Evolutionary conservation across 2,329 filamentous ascomycete genomes (phyloP), one percentile per base, ranked within the genome.

Genomic region (Penicillium sp.): DNA sequence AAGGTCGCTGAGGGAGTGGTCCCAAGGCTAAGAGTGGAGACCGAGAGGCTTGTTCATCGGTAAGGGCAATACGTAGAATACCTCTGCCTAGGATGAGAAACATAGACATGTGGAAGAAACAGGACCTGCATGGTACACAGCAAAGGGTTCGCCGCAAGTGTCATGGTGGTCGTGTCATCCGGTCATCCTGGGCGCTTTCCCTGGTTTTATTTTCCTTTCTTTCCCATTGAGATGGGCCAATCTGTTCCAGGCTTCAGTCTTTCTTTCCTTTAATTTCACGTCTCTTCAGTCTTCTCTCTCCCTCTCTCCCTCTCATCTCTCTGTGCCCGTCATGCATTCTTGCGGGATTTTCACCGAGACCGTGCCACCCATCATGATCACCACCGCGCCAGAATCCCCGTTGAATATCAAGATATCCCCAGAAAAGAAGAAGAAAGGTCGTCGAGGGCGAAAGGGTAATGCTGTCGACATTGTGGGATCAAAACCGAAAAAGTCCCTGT

Each of bases 401-500:
- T 16, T 42, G 6, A 34, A 31, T 13, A 43, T 28, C 24, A 23
- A 18, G 8, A 21, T 46, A 15, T 39, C 33, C 7, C 10, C 42
- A 2, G 45, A 54, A 13, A 61, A 54, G 45, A 58, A 62, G 44
- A 61, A 52, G 41, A 54, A 54, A 10, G 15, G 44, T 4, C 49
- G 57, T 10, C 50, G 51, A 2, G 52, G 31, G 24, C 45, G 49
- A 16, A 61, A 60, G 26, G 21, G 29, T 4, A 56, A 53, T 13
- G 6, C 28, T 4, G 26, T 36, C 9, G 46, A 49, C 5, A 21
- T 42, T 2, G n/a, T 41, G 15, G 33, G 18, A 1, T 2, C 41
- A 16, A 59, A 53, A 5, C 28, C 49, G 0, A 62, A 57, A 28
- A 63, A 65, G 34, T n/a, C 44, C 2, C 23, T 59, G 24, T 45